Percentiles rank a stretch among this genome's conserved stretches.
Conservation (phyloP, 2,329 filamentous ascomycete genomes). For the Raffaelea albimanens region DNA sequence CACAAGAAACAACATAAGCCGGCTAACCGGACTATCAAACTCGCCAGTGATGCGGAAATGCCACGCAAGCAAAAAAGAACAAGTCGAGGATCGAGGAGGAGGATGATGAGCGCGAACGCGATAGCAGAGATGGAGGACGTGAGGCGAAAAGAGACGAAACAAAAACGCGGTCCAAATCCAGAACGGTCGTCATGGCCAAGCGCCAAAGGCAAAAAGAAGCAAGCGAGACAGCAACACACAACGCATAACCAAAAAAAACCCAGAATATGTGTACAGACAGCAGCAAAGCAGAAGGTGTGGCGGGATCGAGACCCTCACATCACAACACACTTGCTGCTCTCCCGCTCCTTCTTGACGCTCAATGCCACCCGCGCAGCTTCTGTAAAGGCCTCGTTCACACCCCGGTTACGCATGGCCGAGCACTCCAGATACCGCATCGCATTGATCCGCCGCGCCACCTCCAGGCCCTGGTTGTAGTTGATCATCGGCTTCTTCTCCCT, state of each 20-base stretch:
- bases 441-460: slow-evolving; percentile 83
- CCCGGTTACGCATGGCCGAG: slow-evolving; percentile 95
- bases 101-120: neutral
- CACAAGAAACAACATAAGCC: neutral
- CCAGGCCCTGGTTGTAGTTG: slow-evolving; percentile 82
- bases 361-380: slow-evolving; percentile 93
- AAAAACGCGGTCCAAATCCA: neutral
- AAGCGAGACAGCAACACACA: too few species aligned
- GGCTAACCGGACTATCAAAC: neutral
- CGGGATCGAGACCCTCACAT: slow-evolving; percentile 33
- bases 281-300: neutral
- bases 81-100: neutral
- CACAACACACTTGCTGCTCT: slow-evolving; percentile 50
- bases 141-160: neutral
- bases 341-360: slow-evolving; percentile 56
- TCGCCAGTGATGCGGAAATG: neutral
- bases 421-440: slow-evolving; percentile 95
- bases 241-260: neutral
- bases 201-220: neutral
- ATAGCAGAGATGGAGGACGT: neutral
- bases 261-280: neutral
- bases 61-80: neutral
- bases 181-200: too few species aligned
- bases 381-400: slow-evolving; percentile 97
- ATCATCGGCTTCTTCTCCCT: slow-evolving; percentile 65